phyloP scores from a whole-genome alignment of 2,329 filamentous ascomycete genomes.

The Diaporthe sp. region DNA sequence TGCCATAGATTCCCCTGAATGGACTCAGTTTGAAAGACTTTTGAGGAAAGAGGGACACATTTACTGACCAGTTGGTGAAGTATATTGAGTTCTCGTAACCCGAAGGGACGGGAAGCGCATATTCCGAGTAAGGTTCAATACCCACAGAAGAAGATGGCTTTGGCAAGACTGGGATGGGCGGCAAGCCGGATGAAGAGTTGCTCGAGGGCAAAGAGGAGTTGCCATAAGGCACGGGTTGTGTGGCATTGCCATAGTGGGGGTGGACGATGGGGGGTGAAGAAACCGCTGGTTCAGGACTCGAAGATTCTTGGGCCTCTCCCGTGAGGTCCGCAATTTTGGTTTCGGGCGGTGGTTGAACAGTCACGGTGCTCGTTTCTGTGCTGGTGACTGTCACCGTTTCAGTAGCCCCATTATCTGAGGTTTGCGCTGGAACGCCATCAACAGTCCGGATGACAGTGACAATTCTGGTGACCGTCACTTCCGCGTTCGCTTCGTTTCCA shows the following conservation, averaged over 20 bases:
- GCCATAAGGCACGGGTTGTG: not conserved
- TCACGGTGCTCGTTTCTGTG: constrained; percentile 20
- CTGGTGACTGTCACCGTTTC: constrained; percentile 34
- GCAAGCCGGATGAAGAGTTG: not conserved
- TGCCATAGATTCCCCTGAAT: constrained; percentile 56
- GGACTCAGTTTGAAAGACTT: not conserved
- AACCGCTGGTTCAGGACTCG: not conserved
- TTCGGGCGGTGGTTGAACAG: not conserved
- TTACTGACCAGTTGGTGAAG: constrained; percentile 68
- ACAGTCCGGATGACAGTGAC: constrained; percentile 21
- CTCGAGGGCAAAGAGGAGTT: constrained; percentile 11
- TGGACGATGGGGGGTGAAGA: not conserved
- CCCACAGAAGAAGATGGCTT: constrained; percentile 24
- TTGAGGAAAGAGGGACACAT: not conserved
- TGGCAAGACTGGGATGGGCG: not conserved
- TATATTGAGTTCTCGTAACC: constrained; percentile 61
- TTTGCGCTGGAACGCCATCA: not conserved
- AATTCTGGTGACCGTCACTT: constrained; percentile 18
- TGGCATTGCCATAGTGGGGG: constrained; percentile 18
- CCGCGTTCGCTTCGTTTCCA: not conserved
- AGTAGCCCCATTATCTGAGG: not conserved
- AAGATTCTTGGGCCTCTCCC: not conserved
- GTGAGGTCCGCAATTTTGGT: not conserved
- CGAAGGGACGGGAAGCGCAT: constrained; percentile 14
- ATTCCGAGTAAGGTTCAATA: constrained; percentile 31